Evolutionary conservation across 257 asterid species (phyloP), one percentile per base, ranked within the genome.

Genomic region (Salvia miltiorrhiza): DNA sequence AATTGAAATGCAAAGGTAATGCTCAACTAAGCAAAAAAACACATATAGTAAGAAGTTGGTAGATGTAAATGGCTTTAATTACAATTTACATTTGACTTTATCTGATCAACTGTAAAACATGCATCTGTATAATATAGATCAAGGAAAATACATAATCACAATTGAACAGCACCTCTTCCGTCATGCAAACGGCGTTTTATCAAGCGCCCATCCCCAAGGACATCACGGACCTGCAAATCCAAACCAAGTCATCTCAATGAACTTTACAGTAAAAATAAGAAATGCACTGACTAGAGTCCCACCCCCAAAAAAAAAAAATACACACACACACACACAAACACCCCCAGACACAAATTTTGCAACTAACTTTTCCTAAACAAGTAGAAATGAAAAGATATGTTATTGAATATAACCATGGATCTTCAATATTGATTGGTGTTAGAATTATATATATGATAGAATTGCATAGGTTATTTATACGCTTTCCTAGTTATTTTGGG

Each of bases 121-220:
- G 62, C 56, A 65, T 19, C 9, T 33, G 19, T 28, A 2, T 1
- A 63, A 28, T 7, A 10, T 11, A 43, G 47, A 52, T 71, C 33
- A 44, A 59, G 55, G 16, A 63, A 44, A 12, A 16, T 39, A 40
- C 32, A 45, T 19, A 54, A 47, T 5, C 40, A 73, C 65, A n/a
- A 61, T 55, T 17, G 33, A 73, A 32, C 17, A n/a, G n/a, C n/a
- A 88, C 99, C 99, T 87, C 95, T 85, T 82, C 99, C 99, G 80
- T 93, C 95, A 72, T 67, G 89, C 73, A 88, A 49, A 39, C 96
- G 96, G 16, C 97, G 90, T 81, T 93, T 93, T 58, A 93, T 90
- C 40, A 93, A 77, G 63, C 99, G 95, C 57, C 99, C 99, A 82
- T 93, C 99, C 16, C 99, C 99, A 70, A 93, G 97, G 80, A 93